Evolutionary conservation across 495 filamentous ascomycete genomes (phyloP), one percentile per base, ranked within the genome.

Genomic region (Hyaloscypha finlandica): DNA sequence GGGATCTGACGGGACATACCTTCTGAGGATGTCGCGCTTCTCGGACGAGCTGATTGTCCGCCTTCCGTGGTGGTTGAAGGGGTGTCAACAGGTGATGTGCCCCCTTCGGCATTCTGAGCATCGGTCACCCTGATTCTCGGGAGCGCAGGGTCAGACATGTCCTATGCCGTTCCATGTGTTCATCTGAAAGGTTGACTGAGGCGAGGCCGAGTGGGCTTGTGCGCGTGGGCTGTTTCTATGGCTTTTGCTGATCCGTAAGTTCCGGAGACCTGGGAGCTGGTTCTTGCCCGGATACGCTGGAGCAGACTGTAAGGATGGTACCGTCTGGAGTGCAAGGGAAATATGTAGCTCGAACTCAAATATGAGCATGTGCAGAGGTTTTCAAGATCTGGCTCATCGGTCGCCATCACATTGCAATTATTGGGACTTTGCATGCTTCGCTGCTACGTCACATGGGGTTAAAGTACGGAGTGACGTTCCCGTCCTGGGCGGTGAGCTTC

Each of bases 71-170:
- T 70, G 22, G 31, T 68, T 9, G 70, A 73, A 11, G 72, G 63
- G 52, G 70, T 69, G 3, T 68, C 63, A 22, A 62, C 68, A 54
- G 35, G 67, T 37, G 73, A 71, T 61, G 69, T 70, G 33, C 67
- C 69, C 22, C 59, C 59, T 4, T 51, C 72, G 67, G 59, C 67
- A 16, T 68, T 62, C 20, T 76, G 72, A 66, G 70, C 68, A 66
- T 78, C 73, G 25, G 74, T 82, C 48, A 81, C 73, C 59, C 74
- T 74, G 66, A 81, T 78, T 54, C 78, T 76, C 37, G 81, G 78
- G 39, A 81, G 51, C 12, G 70, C 71, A 60, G 52, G 59, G 19
- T 77, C 70, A 52, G 78, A 76, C 80, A 82, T 82, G 68, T 59
- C 66, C 64, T 67, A 19, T 33, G 64, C 45, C 61, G 52, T 65